Conservation (phyloP, 116 monocot species). For the Thalassia testudinum region DNA sequence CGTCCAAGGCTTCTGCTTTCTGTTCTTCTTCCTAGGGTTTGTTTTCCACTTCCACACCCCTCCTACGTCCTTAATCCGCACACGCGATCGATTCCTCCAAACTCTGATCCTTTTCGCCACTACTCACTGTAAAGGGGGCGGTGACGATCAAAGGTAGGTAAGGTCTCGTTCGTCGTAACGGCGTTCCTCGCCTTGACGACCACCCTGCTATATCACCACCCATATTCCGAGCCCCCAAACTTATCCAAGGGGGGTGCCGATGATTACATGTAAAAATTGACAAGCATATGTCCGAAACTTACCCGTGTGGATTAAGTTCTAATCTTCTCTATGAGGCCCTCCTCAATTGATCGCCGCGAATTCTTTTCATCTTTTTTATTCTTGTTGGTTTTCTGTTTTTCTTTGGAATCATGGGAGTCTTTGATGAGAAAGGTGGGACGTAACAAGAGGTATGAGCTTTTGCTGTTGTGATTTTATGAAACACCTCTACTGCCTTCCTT, state of each 20-base stretch:
- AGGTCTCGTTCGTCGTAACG: conserved; percentile 93
- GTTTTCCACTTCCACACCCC: too few species aligned
- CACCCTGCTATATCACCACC: conserved; percentile 94
- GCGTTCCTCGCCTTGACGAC: conserved; percentile 67
- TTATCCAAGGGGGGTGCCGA: conserved; percentile 11
- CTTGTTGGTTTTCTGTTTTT: background rate
- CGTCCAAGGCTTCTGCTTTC: too few species aligned
- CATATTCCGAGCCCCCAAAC: conserved; percentile 64
- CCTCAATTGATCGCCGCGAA: background rate
- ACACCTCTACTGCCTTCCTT: conserved; percentile 43
- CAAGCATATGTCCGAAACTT: conserved; percentile 79
- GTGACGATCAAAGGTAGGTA: conserved; percentile 26
- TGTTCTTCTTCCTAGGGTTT: too few species aligned
- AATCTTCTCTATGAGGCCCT: conserved; percentile 72
- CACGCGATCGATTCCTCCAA: too few species aligned
- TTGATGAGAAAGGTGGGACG: background rate
- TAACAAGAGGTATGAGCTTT: background rate
- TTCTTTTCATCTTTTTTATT: background rate
- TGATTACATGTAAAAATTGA: conserved; percentile 35
- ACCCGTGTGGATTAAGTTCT: conserved; percentile 27
- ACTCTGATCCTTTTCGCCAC: too few species aligned
- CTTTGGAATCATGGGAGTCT: too few species aligned
- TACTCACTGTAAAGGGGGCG: conserved; percentile 2
- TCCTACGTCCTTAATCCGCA: too few species aligned
- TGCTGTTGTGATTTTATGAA: conserved; percentile 14